These are phyloP conservation scores for Salix viminalis DNA, from an alignment of 345 rosid species.

Conservation along the genomic window DNA sequence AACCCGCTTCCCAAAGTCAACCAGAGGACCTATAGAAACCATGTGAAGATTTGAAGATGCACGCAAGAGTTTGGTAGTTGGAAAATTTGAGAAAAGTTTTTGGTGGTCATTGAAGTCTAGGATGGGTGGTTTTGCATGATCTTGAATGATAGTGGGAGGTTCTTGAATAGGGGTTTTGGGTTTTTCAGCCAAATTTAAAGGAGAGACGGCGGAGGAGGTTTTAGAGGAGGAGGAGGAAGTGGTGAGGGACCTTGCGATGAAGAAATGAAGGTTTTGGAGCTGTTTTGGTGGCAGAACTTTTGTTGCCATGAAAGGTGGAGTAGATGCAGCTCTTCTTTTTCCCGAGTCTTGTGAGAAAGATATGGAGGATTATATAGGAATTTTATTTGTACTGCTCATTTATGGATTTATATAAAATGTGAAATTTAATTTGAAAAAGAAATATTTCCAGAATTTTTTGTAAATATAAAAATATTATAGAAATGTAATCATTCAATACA, in stretches of 20 bases:
- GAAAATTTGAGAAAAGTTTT: conserved; percentile 44
- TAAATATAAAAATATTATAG: too few species aligned
- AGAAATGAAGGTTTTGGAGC: conserved; percentile 32
- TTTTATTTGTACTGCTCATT: too few species aligned
- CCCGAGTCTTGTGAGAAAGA: background rate
- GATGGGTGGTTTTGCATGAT: background rate
- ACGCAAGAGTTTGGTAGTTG: conserved; percentile 49
- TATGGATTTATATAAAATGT: too few species aligned
- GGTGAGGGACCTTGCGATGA: conserved; percentile 32
- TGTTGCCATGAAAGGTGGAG: conserved; percentile 41
- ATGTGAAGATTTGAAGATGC: conserved; percentile 48
- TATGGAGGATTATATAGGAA: too few species aligned
- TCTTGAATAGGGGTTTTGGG: conserved; percentile 1
- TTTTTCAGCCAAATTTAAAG: conserved; percentile 18
- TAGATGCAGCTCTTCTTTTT: background rate
- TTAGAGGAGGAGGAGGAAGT: conserved; percentile 34
- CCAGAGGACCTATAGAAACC: conserved; percentile 53
- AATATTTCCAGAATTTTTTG: too few species aligned
- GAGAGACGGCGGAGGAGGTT: conserved; percentile 7
- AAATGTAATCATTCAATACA: too few species aligned
- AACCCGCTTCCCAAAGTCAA: conserved; percentile 69
- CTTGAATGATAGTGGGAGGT: background rate
- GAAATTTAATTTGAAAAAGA: too few species aligned
- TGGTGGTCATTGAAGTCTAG: conserved; percentile 52
- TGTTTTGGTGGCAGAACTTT: conserved; percentile 35